phyloP scores from a whole-genome alignment of 345 rosid genomes.

The Garcia nutans region DNA sequence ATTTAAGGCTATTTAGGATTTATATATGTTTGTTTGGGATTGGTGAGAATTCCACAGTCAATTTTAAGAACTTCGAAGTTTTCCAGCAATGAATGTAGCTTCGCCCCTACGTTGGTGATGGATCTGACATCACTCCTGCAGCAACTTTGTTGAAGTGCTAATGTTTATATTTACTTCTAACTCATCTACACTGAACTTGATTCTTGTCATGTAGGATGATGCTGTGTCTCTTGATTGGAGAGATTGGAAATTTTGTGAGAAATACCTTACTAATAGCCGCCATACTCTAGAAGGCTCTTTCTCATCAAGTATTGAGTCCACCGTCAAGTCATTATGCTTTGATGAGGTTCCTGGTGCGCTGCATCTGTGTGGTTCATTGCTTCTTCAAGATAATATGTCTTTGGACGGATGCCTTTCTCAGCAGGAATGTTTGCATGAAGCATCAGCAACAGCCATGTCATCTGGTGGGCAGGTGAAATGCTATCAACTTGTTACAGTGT shows the following conservation, averaged over 20 bases:
- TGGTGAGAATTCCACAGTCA: too few relatives aligned
- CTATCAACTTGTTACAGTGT: constrained; percentile 36
- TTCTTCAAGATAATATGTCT: constrained; percentile 27
- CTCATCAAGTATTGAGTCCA: constrained; percentile 34
- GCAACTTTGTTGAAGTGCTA: background rate
- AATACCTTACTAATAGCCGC: constrained; percentile 22
- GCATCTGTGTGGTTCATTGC: constrained; percentile 22
- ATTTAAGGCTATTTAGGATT: background rate
- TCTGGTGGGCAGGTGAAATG: constrained; percentile 33
- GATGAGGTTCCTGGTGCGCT: constrained; percentile 33
- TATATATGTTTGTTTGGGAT: background rate
- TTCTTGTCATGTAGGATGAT: constrained; percentile 42
- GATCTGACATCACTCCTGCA: background rate
- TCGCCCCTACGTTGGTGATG: background rate
- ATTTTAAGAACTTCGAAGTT: background rate
- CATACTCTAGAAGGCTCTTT: constrained; percentile 21
- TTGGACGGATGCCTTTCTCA: constrained; percentile 32
- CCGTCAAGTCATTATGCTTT: constrained; percentile 36
- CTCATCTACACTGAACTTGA: constrained; percentile 12
- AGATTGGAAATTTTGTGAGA: constrained; percentile 56
- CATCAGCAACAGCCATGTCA: constrained; percentile 22
- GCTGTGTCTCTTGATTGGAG: constrained; percentile 64
- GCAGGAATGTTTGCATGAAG: constrained; percentile 29
- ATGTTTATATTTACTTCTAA: background rate
- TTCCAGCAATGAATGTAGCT: background rate